A percentile compares a stretch with the other conserved stretches of the same genome.
These are phyloP conservation scores for Debaryomyces nepalensis DNA, from an alignment of 1,139 yeast genomes.

Conservation along the genomic window DNA sequence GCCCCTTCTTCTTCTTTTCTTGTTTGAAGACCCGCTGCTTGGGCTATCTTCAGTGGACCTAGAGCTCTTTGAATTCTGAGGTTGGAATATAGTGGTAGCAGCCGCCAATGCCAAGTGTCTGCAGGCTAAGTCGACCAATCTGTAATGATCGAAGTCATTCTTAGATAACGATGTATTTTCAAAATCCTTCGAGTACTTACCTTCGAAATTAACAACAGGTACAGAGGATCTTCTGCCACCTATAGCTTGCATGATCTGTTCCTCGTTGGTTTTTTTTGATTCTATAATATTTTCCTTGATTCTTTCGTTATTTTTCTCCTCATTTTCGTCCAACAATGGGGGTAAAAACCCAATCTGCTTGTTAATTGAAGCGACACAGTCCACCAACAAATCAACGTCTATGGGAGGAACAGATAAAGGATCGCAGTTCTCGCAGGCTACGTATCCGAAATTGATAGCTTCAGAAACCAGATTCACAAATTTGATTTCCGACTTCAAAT, in stretches of 20 bases:
- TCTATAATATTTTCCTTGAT: constrained; percentile 47
- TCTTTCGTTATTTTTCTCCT: constrained; percentile 42
- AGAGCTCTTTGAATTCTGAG: constrained; percentile 24
- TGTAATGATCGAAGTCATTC: constrained; percentile 69
- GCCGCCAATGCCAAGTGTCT: constrained; percentile 86
- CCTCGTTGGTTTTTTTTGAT: constrained; percentile 33
- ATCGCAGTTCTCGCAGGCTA: constrained; percentile 60
- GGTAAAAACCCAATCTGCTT: constrained; percentile 60
- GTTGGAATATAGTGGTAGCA: constrained; percentile 53
- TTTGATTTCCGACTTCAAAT: constrained; percentile 47
- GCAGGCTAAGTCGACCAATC: constrained; percentile 78
- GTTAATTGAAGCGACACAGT: constrained; percentile 64
- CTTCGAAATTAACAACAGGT: constrained; percentile 33
- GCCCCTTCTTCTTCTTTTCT: constrained; percentile 67
- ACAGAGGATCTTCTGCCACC: constrained; percentile 29
- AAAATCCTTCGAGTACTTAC: constrained; percentile 31
- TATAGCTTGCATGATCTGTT: constrained; percentile 30
- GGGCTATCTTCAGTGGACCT: constrained; percentile 25
- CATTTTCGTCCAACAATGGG: constrained; percentile 54
- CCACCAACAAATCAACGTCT: constrained; percentile 56
- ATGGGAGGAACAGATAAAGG: constrained; percentile 45
- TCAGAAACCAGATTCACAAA: constrained; percentile 46
- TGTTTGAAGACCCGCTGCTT: constrained; percentile 17
- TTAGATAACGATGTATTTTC: constrained; percentile 44
- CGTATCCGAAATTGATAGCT: constrained; percentile 52